Percentiles rank a stretch among this genome's conserved stretches.
Evolutionary conservation across 2,329 filamentous ascomycete species (phyloP).

Genomic region (Fusarium subtropicale): DNA sequence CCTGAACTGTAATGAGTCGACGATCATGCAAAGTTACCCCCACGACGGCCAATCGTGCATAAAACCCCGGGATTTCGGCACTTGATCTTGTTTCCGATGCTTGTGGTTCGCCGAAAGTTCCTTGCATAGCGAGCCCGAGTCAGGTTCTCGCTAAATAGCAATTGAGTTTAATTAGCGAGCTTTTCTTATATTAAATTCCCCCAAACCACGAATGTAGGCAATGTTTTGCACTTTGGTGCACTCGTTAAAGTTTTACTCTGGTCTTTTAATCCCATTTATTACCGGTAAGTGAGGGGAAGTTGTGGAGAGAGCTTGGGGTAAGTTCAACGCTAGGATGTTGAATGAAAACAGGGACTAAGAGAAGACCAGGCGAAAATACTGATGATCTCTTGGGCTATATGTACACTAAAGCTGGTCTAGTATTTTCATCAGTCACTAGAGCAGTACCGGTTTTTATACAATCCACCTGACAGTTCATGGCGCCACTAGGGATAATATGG

Average conservation of each 20-base stretch:
- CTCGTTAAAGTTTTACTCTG: neutral
- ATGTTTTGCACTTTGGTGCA: neutral
- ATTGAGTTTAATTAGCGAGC: neutral
- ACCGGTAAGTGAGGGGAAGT: slow-evolving; percentile 13
- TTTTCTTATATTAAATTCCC: neutral
- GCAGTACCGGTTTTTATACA: too few relatives aligned
- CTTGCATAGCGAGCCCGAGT: neutral
- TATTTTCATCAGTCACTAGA: too few relatives aligned
- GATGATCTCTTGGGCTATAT: too few relatives aligned
- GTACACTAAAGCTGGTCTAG: too few relatives aligned
- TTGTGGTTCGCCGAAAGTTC: neutral
- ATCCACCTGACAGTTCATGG: neutral
- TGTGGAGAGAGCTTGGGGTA: slow-evolving; percentile 29
- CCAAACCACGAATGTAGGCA: neutral
- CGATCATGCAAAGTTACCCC: neutral
- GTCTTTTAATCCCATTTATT: neutral
- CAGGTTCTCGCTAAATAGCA: neutral
- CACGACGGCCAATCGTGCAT: neutral
- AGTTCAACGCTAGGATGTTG: neutral
- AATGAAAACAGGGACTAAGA: neutral
- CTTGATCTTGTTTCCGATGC: slow-evolving; percentile 17
- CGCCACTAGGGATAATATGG: slow-evolving; percentile 3
- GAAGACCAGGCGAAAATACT: too few relatives aligned
- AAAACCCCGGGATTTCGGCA: neutral
- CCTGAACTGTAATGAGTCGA: neutral